Percentiles rank a stretch among this genome's conserved stretches.
phyloP scores from a whole-genome alignment of 2,329 filamentous ascomycete genomes.

The Zymoseptoria tritici region DNA sequence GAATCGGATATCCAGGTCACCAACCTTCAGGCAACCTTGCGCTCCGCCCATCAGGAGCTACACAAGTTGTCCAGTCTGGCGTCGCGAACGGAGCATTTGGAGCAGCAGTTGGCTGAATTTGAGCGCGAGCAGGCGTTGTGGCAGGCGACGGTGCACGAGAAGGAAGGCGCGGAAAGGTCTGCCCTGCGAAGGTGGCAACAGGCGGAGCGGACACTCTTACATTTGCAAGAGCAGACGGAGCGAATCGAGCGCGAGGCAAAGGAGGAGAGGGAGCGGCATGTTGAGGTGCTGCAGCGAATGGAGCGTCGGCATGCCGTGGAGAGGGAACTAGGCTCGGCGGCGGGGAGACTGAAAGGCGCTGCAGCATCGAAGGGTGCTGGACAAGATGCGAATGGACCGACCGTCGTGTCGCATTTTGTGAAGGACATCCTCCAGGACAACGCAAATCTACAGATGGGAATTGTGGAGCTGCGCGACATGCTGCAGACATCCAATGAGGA shows the following conservation, averaged over 20 bases:
- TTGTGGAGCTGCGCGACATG: constrained; percentile 85
- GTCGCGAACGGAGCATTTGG: constrained; percentile 66
- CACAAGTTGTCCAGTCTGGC: constrained; percentile 67
- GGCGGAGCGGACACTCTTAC: constrained; percentile 69
- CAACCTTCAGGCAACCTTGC: constrained; percentile 66
- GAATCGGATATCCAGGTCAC: constrained; percentile 76
- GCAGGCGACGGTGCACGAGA: constrained; percentile 58
- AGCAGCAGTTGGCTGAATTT: constrained; percentile 68
- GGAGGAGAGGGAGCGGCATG: constrained; percentile 73
- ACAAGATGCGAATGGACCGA: constrained; percentile 52
- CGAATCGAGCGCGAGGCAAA: constrained; percentile 76
- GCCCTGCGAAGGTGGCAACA: constrained; percentile 78
- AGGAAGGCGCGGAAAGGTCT: constrained; percentile 67
- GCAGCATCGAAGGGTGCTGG: constrained; percentile 62
- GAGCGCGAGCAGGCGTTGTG: constrained; percentile 74
- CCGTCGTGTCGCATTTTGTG: constrained; percentile 90
- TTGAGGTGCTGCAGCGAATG: constrained; percentile 73
- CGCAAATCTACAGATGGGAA: constrained; percentile 83
- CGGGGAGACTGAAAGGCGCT: constrained; percentile 71
- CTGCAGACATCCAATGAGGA: constrained; percentile 88
- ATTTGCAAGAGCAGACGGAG: constrained; percentile 81
- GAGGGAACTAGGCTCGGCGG: constrained; percentile 70
- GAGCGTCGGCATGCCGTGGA: constrained; percentile 77
- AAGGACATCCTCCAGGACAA: constrained; percentile 94
- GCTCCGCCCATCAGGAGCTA: constrained; percentile 70